A percentile compares a stretch with the other conserved stretches of the same genome.
These are phyloP conservation scores for Cercospora sp. DNA, from an alignment of 2,329 filamentous ascomycete species.

Conservation along the genomic window DNA sequence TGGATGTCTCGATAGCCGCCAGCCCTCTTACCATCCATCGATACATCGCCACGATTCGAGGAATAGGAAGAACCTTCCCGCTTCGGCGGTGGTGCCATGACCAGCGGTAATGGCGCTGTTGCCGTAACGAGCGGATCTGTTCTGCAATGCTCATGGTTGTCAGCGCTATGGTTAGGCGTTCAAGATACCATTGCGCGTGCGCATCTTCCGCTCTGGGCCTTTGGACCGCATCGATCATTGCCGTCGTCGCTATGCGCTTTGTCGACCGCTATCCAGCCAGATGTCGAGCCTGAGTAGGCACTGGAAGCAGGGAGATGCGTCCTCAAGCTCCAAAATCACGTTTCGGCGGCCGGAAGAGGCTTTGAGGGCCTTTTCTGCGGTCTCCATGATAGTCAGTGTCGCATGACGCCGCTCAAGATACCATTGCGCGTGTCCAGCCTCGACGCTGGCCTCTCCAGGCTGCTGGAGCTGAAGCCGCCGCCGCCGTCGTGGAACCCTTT, in stretches of 20 bases:
- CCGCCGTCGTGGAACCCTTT: too few relatives aligned
- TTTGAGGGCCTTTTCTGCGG: neutral
- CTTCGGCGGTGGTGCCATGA: neutral
- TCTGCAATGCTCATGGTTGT: neutral
- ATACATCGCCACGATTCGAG: neutral
- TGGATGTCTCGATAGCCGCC: neutral
- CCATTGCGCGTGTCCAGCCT: neutral
- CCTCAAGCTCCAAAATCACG: neutral
- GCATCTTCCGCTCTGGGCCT: neutral
- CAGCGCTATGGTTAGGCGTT: neutral
- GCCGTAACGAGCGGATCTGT: neutral
- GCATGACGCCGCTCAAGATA: neutral
- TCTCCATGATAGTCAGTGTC: neutral
- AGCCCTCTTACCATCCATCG: neutral
- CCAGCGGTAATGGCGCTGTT: neutral
- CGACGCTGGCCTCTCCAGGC: neutral
- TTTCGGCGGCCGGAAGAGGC: neutral
- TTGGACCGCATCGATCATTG: neutral
- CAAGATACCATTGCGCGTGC: neutral
- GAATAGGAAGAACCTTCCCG: neutral
- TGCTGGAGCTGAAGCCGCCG: neutral
- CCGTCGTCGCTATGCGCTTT: neutral
- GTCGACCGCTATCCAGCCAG: neutral
- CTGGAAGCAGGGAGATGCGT: neutral
- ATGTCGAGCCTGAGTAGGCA: neutral